Evolutionary conservation across 1,139 yeast genomes (phyloP).

Genomic region (Candida sanyaensis): DNA sequence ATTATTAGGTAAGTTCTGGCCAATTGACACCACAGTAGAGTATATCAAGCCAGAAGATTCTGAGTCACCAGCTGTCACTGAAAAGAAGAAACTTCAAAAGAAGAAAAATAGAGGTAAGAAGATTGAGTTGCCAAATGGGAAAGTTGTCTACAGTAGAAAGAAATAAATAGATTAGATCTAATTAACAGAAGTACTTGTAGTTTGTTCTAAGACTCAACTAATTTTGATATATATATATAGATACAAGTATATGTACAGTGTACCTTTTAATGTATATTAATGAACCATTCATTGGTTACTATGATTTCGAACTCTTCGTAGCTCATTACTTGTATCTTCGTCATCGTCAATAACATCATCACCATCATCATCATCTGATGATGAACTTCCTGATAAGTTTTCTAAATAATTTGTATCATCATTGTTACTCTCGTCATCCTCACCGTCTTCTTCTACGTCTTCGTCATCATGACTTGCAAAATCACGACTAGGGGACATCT

Average conservation of each 20-base stretch:
- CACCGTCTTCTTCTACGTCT: constrained; percentile 18
- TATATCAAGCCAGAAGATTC: constrained; percentile 18
- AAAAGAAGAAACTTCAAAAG: constrained; percentile 28
- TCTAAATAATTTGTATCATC: constrained; percentile 29
- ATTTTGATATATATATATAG: too few species aligned
- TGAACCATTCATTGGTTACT: constrained; percentile 22
- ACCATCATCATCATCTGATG: constrained; percentile 29
- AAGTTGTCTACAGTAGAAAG: constrained; percentile 52
- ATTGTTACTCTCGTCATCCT: constrained; percentile 18
- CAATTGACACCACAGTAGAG: constrained; percentile 26
- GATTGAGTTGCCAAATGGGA: constrained; percentile 59
- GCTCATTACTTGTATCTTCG: constrained; percentile 23
- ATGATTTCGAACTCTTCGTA: constrained; percentile 45
- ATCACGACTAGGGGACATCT: constrained; percentile 23
- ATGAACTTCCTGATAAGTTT: constrained; percentile 40
- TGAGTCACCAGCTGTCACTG: constrained; percentile 13
- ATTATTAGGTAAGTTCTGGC: constrained; percentile 39
- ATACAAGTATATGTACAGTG: neutral
- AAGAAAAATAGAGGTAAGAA: constrained; percentile 45
- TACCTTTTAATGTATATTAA: too few species aligned
- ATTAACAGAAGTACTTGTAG: neutral
- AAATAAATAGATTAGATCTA: constrained; percentile 14
- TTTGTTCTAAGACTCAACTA: neutral
- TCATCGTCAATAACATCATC: constrained; percentile 22
- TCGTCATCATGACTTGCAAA: constrained; percentile 21